Conservation (phyloP, 352 stramenopile genomes). For the Blastocystis sp. region DNA sequence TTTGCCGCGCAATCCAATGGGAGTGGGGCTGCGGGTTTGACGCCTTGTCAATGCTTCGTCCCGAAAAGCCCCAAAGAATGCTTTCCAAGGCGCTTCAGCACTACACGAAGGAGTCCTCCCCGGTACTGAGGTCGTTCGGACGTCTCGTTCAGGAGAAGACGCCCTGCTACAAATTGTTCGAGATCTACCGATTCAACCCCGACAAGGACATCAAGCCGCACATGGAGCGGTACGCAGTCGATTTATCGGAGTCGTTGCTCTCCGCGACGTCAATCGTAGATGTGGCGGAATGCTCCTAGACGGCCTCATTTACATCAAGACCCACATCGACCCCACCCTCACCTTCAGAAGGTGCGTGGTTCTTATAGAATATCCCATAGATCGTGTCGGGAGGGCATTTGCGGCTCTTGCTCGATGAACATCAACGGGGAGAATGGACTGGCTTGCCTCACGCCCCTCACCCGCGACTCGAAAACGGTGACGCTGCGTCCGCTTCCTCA, state of each 20-base stretch:
- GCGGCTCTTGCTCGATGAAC: constrained; percentile 98
- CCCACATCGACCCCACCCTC: constrained; percentile 94
- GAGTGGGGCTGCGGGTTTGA: too few relatives aligned
- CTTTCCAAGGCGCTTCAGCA: background rate
- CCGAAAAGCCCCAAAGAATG: background rate
- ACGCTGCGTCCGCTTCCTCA: constrained; percentile 90
- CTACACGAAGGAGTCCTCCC: background rate
- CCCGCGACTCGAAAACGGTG: constrained; percentile 75
- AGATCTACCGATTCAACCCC: constrained; percentile 66
- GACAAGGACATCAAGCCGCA: constrained; percentile 66
- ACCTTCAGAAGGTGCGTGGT: constrained; percentile 86
- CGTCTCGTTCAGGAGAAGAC: background rate
- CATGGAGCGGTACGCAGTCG: constrained; percentile 60
- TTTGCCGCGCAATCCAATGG: background rate
- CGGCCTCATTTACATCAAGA: constrained; percentile 99
- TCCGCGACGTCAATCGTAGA: constrained; percentile 71
- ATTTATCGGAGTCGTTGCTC: constrained; percentile 10
- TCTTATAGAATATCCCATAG: background rate
- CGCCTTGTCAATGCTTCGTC: background rate
- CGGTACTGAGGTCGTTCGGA: background rate
- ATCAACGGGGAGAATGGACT: constrained; percentile 97
- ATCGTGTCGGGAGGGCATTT: constrained; percentile 95
- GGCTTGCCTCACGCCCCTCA: constrained; percentile 93
- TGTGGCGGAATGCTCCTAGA: constrained; percentile 97
- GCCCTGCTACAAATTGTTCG: constrained; percentile 51